Evolutionary conservation across 1,284 basidiomycete species (phyloP).

Genomic region (Cryptococcus sp.): DNA sequence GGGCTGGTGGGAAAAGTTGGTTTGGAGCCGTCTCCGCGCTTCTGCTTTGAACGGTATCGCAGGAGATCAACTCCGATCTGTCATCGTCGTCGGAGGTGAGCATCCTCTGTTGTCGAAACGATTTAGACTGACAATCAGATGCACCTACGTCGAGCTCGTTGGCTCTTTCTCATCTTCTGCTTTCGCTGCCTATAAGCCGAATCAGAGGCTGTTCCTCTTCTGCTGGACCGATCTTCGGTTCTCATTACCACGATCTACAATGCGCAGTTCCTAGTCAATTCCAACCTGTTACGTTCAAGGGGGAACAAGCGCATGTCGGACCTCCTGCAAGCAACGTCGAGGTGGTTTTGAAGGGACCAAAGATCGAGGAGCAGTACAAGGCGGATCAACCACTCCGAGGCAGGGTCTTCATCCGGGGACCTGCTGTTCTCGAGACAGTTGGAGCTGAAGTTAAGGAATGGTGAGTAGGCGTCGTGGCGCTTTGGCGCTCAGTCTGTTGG

Average conservation of each 20-base stretch:
- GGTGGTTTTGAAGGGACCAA: constrained; percentile 29
- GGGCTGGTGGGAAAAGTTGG: constrained; percentile 30
- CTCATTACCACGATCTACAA: constrained; percentile 42
- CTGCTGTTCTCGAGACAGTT: constrained; percentile 17
- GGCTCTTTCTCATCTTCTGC: constrained; percentile 31
- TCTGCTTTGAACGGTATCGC: constrained; percentile 24
- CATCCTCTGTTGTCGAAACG: not conserved
- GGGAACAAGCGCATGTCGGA: constrained; percentile 29
- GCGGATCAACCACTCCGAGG: constrained; percentile 15
- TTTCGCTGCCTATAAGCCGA: constrained; percentile 37
- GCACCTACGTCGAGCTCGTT: constrained; percentile 21
- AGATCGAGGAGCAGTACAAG: constrained; percentile 14
- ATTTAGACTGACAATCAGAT: constrained; percentile 12
- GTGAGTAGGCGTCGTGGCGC: too few relatives aligned
- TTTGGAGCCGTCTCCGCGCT: constrained; percentile 22
- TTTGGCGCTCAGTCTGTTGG: too few relatives aligned
- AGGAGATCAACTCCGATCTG: constrained; percentile 24
- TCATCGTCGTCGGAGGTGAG: constrained; percentile 36
- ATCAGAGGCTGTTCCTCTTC: constrained; percentile 25
- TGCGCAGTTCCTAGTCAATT: constrained; percentile 13
- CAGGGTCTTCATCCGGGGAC: constrained; percentile 30
- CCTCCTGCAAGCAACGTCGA: constrained; percentile 43
- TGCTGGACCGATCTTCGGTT: constrained; percentile 34
- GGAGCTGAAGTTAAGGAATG: too few relatives aligned
- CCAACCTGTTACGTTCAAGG: not conserved